phyloP scores from a whole-genome alignment of 169 alveolate genomes.

The Cryptosporidium meleagridis region DNA sequence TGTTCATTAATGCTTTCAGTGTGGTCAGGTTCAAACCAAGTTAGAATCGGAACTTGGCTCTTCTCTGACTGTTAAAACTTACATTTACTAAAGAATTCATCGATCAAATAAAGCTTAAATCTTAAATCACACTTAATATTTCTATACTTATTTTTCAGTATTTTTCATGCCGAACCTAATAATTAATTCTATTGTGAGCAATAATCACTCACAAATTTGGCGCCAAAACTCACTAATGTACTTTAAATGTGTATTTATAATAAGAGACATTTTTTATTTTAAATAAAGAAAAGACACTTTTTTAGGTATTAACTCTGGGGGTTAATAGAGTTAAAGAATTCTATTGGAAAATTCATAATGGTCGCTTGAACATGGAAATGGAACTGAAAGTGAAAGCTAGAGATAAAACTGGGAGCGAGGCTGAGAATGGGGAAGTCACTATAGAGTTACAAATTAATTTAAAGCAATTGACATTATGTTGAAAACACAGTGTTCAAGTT shows the following conservation, averaged over 20 bases:
- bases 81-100: constrained; percentile 62
- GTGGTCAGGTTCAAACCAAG: neutral
- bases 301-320: too few relatives aligned
- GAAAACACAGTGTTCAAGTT: too few relatives aligned
- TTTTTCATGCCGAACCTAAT: neutral
- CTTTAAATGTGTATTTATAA: neutral
- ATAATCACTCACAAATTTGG: constrained; percentile 24
- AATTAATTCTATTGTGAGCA: constrained; percentile 6
- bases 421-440: too few relatives aligned
- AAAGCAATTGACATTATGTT: too few relatives aligned
- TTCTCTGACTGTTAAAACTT: neutral
- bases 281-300: too few relatives aligned
- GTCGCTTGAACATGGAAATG: too few relatives aligned
- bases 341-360: too few relatives aligned
- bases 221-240: neutral
- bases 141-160: neutral
- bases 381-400: too few relatives aligned
- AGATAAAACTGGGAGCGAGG: too few relatives aligned
- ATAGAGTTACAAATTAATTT: too few relatives aligned
- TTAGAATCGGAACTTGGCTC: neutral
- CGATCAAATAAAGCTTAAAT: constrained; percentile 6
- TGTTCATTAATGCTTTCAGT: neutral
- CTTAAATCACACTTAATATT: constrained; percentile 13
- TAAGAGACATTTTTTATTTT: neutral
- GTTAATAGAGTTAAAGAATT: too few relatives aligned